A percentile compares a stretch with the other conserved stretches of the same genome.
phyloP scores from a whole-genome alignment of 495 filamentous ascomycete species.

The Podospora pseudoanserina region DNA sequence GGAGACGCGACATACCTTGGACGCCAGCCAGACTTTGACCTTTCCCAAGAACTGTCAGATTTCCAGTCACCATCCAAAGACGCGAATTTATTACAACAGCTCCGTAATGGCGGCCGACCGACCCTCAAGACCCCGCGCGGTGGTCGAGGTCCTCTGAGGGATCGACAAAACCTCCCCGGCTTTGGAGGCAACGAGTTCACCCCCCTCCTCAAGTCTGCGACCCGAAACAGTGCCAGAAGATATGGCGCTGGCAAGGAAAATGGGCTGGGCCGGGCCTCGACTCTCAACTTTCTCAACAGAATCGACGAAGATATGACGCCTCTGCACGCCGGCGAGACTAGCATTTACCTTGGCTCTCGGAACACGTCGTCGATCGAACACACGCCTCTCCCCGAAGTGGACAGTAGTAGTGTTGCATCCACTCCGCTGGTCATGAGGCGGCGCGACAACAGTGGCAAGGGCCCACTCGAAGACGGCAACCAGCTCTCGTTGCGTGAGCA shows the following conservation, averaged over 20 bases:
- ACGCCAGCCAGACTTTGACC: slow-evolving; percentile 66
- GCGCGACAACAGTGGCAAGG: slow-evolving; percentile 53
- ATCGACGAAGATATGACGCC: slow-evolving; percentile 62
- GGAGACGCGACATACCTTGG: slow-evolving; percentile 77
- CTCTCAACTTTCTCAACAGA: slow-evolving; percentile 64
- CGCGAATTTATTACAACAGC: slow-evolving; percentile 63
- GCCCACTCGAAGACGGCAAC: slow-evolving; percentile 74
- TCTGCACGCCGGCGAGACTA: slow-evolving; percentile 57
- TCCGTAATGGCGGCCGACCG: slow-evolving; percentile 58
- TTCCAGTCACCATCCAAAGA: slow-evolving; percentile 83
- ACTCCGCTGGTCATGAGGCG: slow-evolving; percentile 69
- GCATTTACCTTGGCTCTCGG: slow-evolving; percentile 63
- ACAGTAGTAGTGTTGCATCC: slow-evolving; percentile 71
- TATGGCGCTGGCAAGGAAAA: slow-evolving; percentile 52
- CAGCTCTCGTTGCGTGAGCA: slow-evolving; percentile 87
- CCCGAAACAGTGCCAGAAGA: slow-evolving; percentile 68
- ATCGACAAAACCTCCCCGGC: slow-evolving; percentile 63
- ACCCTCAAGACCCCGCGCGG: slow-evolving; percentile 67
- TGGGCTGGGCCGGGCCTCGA: slow-evolving; percentile 43
- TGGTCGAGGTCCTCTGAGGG: slow-evolving; percentile 59
- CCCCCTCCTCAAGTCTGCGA: slow-evolving; percentile 85
- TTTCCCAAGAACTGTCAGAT: slow-evolving; percentile 70
- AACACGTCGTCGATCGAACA: slow-evolving; percentile 50
- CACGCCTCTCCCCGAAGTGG: slow-evolving; percentile 58
- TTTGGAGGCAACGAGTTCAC: slow-evolving; percentile 79